phyloP scores from a whole-genome alignment of 129 eudicot species.

The Chrysanthemum makinoi region DNA sequence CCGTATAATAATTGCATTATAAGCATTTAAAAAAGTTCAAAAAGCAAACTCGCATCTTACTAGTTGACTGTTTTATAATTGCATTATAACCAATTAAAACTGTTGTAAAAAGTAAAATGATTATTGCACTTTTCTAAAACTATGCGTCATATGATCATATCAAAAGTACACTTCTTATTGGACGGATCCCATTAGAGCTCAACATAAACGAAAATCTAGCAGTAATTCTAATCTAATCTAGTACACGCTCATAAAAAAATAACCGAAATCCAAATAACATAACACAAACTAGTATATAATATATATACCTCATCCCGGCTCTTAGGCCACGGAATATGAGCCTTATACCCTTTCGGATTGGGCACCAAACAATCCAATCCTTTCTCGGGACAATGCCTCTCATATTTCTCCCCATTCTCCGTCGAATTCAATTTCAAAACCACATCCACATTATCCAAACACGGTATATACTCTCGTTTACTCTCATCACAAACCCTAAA shows the following conservation, averaged over 20 bases:
- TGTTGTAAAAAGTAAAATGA: too few species aligned
- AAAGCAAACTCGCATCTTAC: too few species aligned
- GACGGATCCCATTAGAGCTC: too few species aligned
- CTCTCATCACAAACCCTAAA: conserved; percentile 68
- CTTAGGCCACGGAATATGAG: conserved; percentile 72
- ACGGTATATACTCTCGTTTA: conserved; percentile 66
- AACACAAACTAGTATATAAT: neutral
- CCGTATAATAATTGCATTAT: too few species aligned
- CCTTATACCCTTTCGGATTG: conserved; percentile 66
- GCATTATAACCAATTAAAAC: too few species aligned
- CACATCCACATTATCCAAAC: conserved; percentile 67
- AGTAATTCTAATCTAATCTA: too few species aligned
- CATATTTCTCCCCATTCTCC: conserved; percentile 61
- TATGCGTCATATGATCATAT: too few species aligned
- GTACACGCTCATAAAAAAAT: neutral
- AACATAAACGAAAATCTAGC: too few species aligned
- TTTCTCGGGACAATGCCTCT: conserved; percentile 67
- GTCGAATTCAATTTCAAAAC: conserved; percentile 44
- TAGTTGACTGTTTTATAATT: too few species aligned
- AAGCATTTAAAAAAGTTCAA: too few species aligned
- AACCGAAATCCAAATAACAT: neutral
- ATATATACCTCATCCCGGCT: conserved; percentile 69
- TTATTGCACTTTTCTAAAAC: too few species aligned
- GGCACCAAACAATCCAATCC: conserved; percentile 72
- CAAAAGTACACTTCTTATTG: too few species aligned